phyloP scores from a whole-genome alignment of 169 alveolate genomes.

The Cryptosporidium parvum region DNA sequence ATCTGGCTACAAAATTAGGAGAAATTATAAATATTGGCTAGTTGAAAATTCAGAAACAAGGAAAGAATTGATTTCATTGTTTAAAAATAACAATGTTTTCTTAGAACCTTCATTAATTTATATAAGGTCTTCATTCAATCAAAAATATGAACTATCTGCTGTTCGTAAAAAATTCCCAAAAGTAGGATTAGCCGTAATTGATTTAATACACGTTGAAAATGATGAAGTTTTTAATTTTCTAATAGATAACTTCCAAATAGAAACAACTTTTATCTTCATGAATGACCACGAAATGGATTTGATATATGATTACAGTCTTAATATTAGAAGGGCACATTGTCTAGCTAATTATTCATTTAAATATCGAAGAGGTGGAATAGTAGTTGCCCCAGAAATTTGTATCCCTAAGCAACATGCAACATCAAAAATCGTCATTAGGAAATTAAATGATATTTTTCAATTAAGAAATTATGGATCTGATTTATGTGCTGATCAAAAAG shows the following conservation, averaged over 20 bases:
- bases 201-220: slow-evolving; percentile 18
- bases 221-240: slow-evolving; percentile 72
- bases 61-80: neutral
- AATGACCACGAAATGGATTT: slow-evolving; percentile 69
- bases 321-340: slow-evolving; percentile 54
- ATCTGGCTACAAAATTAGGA: slow-evolving; percentile 30
- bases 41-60: slow-evolving; percentile 31
- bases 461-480: neutral
- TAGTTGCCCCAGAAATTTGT: slow-evolving; percentile 55
- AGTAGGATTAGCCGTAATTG: slow-evolving; percentile 27
- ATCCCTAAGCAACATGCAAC: neutral
- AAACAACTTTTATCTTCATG: slow-evolving; percentile 52
- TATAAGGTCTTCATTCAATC: slow-evolving; percentile 41
- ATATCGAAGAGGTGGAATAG: slow-evolving; percentile 66
- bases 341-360: slow-evolving; percentile 36
- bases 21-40: slow-evolving; percentile 63
- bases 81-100: slow-evolving; percentile 9
- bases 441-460: neutral
- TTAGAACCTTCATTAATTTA: slow-evolving; percentile 37
- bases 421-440: neutral
- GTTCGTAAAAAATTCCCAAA: slow-evolving; percentile 22
- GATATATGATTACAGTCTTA: slow-evolving; percentile 44
- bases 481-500: neutral
- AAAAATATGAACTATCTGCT: slow-evolving; percentile 43
- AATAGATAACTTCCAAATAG: slow-evolving; percentile 65